These are phyloP conservation scores for Penicillium sp. DNA, from an alignment of 2,329 filamentous ascomycete species.

Conservation along the genomic window DNA sequence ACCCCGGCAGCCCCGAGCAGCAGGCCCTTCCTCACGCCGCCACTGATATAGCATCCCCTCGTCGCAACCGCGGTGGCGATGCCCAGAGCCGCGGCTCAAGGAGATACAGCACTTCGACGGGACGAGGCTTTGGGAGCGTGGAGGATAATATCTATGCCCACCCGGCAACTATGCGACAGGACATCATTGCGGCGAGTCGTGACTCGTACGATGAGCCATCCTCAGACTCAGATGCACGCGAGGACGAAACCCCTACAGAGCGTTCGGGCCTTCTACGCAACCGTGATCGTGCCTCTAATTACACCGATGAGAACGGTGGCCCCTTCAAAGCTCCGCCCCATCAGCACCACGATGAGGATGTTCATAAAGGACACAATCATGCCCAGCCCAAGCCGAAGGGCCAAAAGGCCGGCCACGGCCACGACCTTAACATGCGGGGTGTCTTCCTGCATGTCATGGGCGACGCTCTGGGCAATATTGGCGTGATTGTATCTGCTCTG, in stretches of 20 bases:
- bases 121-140: slow-evolving; percentile 55
- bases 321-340: slow-evolving; percentile 11
- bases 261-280: slow-evolving; percentile 39
- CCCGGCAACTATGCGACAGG: slow-evolving; percentile 84
- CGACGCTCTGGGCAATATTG: slow-evolving; percentile 49
- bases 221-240: slow-evolving; percentile 57
- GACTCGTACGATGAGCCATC: slow-evolving; percentile 56
- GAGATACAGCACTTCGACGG: slow-evolving; percentile 54
- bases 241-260: slow-evolving; percentile 51
- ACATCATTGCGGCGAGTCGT: slow-evolving; percentile 81
- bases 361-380: slow-evolving; percentile 76
- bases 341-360: slow-evolving; percentile 32
- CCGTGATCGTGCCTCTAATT: slow-evolving; percentile 40
- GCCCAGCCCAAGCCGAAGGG: slow-evolving; percentile 62
- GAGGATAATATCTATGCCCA: slow-evolving; percentile 78
- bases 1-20: slow-evolving; percentile 27
- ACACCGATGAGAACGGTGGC: slow-evolving; percentile 30
- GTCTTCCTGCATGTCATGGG: slow-evolving; percentile 63
- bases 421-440: slow-evolving; percentile 85
- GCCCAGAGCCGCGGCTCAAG: slow-evolving; percentile 30
- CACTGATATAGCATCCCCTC: slow-evolving; percentile 29
- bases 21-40: slow-evolving; percentile 30
- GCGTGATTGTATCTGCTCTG: slow-evolving; percentile 62
- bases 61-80: slow-evolving; percentile 32
- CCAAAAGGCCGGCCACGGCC: slow-evolving; percentile 51